Conservation (phyloP, 2,329 filamentous ascomycete species). For the Fonsecaea monophora region DNA sequence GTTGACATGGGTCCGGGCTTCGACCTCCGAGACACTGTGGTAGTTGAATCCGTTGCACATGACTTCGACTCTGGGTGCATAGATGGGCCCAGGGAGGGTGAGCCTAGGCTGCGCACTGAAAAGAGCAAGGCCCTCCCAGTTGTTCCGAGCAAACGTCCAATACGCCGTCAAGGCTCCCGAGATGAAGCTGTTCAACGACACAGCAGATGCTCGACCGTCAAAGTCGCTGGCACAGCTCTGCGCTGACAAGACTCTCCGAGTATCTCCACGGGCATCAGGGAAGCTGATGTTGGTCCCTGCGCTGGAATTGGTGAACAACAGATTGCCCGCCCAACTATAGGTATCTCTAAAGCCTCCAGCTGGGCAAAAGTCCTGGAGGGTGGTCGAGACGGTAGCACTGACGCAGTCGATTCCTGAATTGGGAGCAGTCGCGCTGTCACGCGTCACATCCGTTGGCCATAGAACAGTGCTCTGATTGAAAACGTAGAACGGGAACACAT, state of each 20-base stretch:
- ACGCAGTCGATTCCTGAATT: slow-evolving; percentile 31
- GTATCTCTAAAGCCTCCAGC: slow-evolving; percentile 21
- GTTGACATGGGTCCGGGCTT: slow-evolving; percentile 22
- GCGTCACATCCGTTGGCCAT: slow-evolving; percentile 35
- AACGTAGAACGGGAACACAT: slow-evolving; percentile 30
- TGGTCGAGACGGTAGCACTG: slow-evolving; percentile 13
- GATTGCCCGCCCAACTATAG: slow-evolving; percentile 29
- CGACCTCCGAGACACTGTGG: slow-evolving; percentile 20
- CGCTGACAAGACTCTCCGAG: slow-evolving; percentile 29
- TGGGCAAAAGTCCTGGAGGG: slow-evolving; percentile 24
- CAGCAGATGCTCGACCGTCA: slow-evolving; percentile 32
- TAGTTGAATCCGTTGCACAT: slow-evolving; percentile 28
- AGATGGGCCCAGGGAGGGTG: slow-evolving; percentile 23
- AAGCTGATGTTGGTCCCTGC: slow-evolving; percentile 30
- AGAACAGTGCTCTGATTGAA: slow-evolving; percentile 35
- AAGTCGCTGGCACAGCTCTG: slow-evolving; percentile 28
- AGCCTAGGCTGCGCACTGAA: slow-evolving; percentile 24
- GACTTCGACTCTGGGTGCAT: slow-evolving; percentile 32
- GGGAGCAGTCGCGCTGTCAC: slow-evolving; percentile 27
- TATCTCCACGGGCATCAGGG: slow-evolving; percentile 28
- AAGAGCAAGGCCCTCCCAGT: slow-evolving; percentile 30
- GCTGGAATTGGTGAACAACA: slow-evolving; percentile 29
- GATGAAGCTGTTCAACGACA: slow-evolving; percentile 31
- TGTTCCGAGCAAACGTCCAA: slow-evolving; percentile 30
- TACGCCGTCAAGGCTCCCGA: slow-evolving; percentile 26